Evolutionary conservation across 257 asterid species (phyloP).

Genomic region (Salvia hispanica): DNA sequence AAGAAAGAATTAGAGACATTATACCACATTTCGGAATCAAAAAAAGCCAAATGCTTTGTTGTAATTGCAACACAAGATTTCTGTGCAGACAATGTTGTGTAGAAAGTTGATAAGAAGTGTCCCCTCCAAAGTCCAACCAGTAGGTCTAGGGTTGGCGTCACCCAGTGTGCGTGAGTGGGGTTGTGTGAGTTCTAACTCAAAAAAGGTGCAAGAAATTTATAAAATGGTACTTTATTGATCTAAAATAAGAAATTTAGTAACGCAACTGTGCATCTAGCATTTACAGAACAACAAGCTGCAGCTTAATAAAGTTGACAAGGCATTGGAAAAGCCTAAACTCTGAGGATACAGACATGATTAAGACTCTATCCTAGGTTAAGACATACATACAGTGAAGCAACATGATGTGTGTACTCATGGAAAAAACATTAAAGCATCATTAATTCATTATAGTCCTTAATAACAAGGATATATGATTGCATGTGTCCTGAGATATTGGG

Average conservation of each 20-base stretch:
- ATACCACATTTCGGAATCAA: neutral
- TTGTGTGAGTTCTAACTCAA: too few species aligned
- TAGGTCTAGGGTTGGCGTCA: too few species aligned
- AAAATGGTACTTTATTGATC: neutral
- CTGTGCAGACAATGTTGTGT: too few species aligned
- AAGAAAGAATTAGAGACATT: neutral
- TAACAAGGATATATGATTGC: slow-evolving; percentile 1
- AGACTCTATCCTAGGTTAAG: too few species aligned
- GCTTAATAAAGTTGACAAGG: neutral
- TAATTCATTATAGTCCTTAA: neutral
- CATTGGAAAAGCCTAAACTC: neutral
- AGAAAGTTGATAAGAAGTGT: too few species aligned
- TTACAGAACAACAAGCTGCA: neutral
- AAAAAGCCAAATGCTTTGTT: neutral
- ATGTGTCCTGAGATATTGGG: neutral
- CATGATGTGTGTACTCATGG: neutral
- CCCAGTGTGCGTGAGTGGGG: too few species aligned
- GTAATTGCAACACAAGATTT: neutral
- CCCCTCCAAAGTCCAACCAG: too few species aligned
- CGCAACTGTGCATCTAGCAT: neutral
- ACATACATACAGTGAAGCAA: too few species aligned
- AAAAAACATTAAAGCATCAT: slow-evolving; percentile 13
- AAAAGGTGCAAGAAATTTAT: neutral
- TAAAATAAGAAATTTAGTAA: neutral
- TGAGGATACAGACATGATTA: neutral